Percentiles rank a stretch among this genome's conserved stretches.
Evolutionary conservation across 2,329 filamentous ascomycete genomes (phyloP).

Genomic region (Paramyrothecium sp.): DNA sequence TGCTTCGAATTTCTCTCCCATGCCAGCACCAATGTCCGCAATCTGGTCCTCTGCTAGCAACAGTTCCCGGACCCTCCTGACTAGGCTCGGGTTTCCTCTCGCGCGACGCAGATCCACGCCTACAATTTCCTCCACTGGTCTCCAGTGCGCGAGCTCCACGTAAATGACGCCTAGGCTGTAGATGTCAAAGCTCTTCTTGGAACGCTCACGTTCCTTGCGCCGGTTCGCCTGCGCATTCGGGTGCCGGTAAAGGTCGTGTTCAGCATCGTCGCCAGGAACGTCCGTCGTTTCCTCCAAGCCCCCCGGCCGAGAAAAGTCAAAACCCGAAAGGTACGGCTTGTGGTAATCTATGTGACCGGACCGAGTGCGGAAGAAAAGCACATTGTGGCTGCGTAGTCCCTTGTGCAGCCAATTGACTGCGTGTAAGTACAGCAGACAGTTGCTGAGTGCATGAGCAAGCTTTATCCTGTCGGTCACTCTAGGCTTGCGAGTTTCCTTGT

Average conservation of each 20-base stretch:
- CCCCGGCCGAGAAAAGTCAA: constrained; percentile 53
- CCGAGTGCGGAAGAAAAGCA: constrained; percentile 46
- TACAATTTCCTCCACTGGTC: constrained; percentile 41
- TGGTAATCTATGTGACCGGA: constrained; percentile 31
- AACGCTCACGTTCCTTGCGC: constrained; percentile 29
- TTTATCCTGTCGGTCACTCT: constrained; percentile 49
- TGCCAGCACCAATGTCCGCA: constrained; percentile 31
- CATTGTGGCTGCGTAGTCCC: constrained; percentile 51
- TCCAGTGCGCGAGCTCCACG: constrained; percentile 54
- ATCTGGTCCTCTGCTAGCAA: constrained; percentile 28
- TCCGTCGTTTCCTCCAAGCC: constrained; percentile 50
- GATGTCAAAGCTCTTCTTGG: constrained; percentile 49
- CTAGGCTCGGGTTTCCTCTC: constrained; percentile 33
- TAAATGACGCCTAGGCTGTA: constrained; percentile 52
- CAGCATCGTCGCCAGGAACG: constrained; percentile 39
- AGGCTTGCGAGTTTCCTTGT: constrained; percentile 35
- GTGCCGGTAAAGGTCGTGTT: constrained; percentile 50
- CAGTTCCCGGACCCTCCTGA: constrained; percentile 30
- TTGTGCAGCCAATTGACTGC: constrained; percentile 59
- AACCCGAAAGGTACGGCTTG: constrained; percentile 47
- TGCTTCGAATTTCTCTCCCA: constrained; percentile 38
- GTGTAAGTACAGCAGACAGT: constrained; percentile 54
- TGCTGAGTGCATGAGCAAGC: constrained; percentile 50
- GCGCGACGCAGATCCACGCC: constrained; percentile 32
- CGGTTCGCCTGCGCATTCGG: constrained; percentile 37